Conservation (phyloP, 2,329 filamentous ascomycete genomes). For the Cordyceps farinosa region DNA sequence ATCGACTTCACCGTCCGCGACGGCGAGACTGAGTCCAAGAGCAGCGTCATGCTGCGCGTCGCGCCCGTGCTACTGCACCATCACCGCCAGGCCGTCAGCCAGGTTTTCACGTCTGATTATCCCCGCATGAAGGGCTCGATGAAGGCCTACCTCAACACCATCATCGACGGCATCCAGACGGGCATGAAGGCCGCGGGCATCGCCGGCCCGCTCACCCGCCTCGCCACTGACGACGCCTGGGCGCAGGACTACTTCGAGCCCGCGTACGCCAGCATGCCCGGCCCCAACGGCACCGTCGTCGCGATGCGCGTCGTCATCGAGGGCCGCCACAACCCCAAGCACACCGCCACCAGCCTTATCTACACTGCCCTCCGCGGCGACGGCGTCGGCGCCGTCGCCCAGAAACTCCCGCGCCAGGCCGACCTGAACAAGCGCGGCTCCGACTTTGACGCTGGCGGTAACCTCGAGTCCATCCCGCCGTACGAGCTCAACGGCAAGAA, state of each 20-base stretch:
- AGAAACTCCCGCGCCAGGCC: background rate
- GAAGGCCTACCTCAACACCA: background rate
- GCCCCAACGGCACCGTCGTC: constrained; percentile 30
- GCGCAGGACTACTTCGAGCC: constrained; percentile 39
- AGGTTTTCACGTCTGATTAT: constrained; percentile 24
- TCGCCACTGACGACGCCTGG: constrained; percentile 33
- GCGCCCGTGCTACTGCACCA: constrained; percentile 39
- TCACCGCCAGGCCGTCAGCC: constrained; percentile 30
- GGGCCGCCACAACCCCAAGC: background rate
- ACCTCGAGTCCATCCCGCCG: background rate
- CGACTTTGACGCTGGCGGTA: background rate
- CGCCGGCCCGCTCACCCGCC: constrained; percentile 20
- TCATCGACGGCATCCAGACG: background rate
- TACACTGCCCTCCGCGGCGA: background rate
- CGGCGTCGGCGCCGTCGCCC: background rate
- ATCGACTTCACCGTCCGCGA: constrained; percentile 30
- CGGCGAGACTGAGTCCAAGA: constrained; percentile 19
- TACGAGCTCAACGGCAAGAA: background rate
- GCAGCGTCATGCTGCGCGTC: constrained; percentile 32
- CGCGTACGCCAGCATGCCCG: constrained; percentile 37
- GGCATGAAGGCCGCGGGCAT: background rate
- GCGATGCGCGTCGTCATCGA: constrained; percentile 31
- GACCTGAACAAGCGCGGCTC: background rate
- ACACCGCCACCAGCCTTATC: background rate
- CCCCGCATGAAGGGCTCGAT: too few species aligned